Conservation (phyloP, 2,329 filamentous ascomycete genomes). For the Aureobasidium sp. region DNA sequence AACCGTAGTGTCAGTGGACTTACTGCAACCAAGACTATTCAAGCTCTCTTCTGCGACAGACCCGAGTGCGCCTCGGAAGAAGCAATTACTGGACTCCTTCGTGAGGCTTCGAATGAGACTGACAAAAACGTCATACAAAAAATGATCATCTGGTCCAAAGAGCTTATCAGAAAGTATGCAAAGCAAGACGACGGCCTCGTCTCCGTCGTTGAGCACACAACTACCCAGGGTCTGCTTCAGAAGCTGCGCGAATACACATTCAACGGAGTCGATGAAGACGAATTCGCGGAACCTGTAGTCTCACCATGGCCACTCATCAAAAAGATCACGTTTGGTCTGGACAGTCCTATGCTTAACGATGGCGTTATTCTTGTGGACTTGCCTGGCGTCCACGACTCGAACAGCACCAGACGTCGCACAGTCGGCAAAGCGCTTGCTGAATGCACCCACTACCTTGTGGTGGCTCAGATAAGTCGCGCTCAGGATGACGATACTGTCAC, state of each 20-base stretch:
- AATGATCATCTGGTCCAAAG: neutral
- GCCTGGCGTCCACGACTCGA: constrained; percentile 18
- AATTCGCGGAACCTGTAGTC: neutral
- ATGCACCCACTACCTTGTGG: constrained; percentile 16
- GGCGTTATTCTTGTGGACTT: constrained; percentile 18
- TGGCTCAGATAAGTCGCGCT: constrained; percentile 14
- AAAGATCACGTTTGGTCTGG: constrained; percentile 16
- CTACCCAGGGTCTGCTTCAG: constrained; percentile 13
- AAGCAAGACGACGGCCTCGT: neutral
- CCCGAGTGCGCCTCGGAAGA: constrained; percentile 9
- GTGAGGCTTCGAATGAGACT: neutral
- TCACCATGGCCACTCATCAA: constrained; percentile 18
- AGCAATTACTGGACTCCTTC: neutral
- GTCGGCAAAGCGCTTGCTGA: constrained; percentile 7
- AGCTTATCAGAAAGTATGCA: neutral
- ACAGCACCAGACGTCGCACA: constrained; percentile 14
- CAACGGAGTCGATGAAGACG: neutral
- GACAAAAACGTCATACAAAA: neutral
- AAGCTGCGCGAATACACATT: constrained; percentile 14
- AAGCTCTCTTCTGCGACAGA: constrained; percentile 15
- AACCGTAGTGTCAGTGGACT: neutral
- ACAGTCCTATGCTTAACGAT: constrained; percentile 14
- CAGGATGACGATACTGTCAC: constrained; percentile 10
- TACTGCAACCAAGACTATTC: constrained; percentile 9
- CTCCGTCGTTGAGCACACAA: constrained; percentile 11